These are phyloP conservation scores for Asclepias syriaca DNA, from an alignment of 257 asterid genomes.

Conservation along the genomic window DNA sequence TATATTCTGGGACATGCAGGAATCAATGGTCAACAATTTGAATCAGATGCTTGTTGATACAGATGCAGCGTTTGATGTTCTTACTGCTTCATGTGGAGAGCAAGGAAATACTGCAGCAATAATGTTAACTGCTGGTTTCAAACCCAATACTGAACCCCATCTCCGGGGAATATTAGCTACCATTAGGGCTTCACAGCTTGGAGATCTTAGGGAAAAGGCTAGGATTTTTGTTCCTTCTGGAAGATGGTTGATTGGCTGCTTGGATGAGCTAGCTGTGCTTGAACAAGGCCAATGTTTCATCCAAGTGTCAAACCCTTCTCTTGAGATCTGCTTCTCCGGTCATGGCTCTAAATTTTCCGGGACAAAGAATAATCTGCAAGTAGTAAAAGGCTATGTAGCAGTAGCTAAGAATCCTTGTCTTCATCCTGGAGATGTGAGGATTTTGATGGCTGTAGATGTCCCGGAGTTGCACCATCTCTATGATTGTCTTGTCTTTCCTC, in stretches of 20 bases:
- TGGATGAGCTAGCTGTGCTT: conserved; percentile 76
- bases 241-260: conserved; percentile 96
- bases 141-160: conserved; percentile 75
- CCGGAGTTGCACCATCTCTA: conserved; percentile 58
- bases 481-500: conserved; percentile 90
- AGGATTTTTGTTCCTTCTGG: conserved; percentile 77
- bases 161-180: conserved; percentile 75
- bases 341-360: conserved; percentile 63
- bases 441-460: conserved; percentile 72
- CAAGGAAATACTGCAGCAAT: conserved; percentile 72
- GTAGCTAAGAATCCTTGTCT: conserved; percentile 93
- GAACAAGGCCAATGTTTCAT: conserved; percentile 84
- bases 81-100: conserved; percentile 70
- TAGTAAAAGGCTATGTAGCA: conserved; percentile 62
- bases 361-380: conserved; percentile 43
- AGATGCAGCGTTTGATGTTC: conserved; percentile 65
- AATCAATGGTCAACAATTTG: conserved; percentile 56
- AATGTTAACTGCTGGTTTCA: conserved; percentile 89
- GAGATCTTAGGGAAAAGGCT: conserved; percentile 72
- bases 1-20: conserved; percentile 78
- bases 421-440: conserved; percentile 93
- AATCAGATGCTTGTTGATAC: conserved; percentile 60
- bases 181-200: conserved; percentile 84
- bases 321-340: conserved; percentile 60
- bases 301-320: conserved; percentile 66